These are phyloP conservation scores for Rhynchospora pubera DNA, from an alignment of 176 grass and related monocot genomes.

Conservation along the genomic window DNA sequence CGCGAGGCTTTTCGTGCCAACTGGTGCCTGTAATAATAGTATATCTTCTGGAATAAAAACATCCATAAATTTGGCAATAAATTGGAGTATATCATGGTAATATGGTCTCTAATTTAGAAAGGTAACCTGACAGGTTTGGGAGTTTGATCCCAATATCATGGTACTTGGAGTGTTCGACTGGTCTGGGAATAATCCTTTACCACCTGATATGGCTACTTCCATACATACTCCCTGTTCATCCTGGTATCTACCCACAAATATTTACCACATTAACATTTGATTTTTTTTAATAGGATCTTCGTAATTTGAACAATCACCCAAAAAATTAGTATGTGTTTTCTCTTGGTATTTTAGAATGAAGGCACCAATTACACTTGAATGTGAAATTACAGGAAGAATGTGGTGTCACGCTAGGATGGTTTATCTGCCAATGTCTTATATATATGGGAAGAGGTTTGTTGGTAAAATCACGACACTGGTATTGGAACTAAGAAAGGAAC, in stretches of 20 bases:
- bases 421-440: conserved; percentile 66
- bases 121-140: conserved; percentile 53
- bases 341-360: background rate
- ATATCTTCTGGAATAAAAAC: no score
- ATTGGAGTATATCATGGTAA: no score
- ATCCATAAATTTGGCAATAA: no score
- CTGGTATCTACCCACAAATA: conserved; percentile 7
- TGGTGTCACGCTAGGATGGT: conserved; percentile 56
- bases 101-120: background rate
- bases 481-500: conserved; percentile 35
- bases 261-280: background rate
- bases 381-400: conserved; percentile 37
- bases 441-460: conserved; percentile 55
- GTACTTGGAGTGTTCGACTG: conserved; percentile 49
- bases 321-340: background rate
- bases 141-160: conserved; percentile 49
- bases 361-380: background rate
- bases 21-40: no score
- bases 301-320: background rate
- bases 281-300: background rate
- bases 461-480: conserved; percentile 40
- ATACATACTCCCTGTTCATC: conserved; percentile 31
- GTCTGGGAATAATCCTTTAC: conserved; percentile 41
- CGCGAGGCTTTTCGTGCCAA: conserved; percentile 31
- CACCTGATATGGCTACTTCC: conserved; percentile 40